phyloP scores from a whole-genome alignment of 2,329 filamentous ascomycete genomes.

The Daldinia eschscholtzii region DNA sequence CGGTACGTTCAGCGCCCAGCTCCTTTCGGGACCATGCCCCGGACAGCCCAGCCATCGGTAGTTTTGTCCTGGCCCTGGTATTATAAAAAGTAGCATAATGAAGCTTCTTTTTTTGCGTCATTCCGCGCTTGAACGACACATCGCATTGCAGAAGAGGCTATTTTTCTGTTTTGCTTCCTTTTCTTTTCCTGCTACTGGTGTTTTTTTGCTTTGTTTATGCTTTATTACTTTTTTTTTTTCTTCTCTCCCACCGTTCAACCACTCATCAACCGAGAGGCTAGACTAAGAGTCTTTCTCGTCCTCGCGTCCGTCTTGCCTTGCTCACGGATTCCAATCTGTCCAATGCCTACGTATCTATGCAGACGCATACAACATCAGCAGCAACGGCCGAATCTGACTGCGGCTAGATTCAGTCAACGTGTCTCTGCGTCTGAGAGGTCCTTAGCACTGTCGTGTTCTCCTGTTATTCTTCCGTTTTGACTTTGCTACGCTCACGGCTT shows the following conservation, averaged over 20 bases:
- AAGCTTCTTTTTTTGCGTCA: conserved; percentile 36
- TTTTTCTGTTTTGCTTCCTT: too few species aligned
- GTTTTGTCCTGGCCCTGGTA: conserved; percentile 18
- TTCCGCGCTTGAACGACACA: conserved; percentile 33
- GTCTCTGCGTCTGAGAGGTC: conserved; percentile 39
- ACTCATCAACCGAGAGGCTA: background rate
- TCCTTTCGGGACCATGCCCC: conserved; percentile 42
- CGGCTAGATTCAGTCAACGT: conserved; percentile 43
- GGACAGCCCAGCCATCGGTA: conserved; percentile 39
- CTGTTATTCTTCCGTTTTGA: conserved; percentile 33
- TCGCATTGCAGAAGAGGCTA: conserved; percentile 27
- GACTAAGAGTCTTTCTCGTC: background rate
- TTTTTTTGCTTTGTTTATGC: conserved; percentile 18
- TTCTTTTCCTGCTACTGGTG: background rate
- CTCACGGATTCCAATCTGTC: conserved; percentile 25
- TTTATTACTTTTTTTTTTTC: background rate
- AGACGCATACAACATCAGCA: conserved; percentile 42
- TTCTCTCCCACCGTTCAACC: conserved; percentile 1
- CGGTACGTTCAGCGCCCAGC: conserved; percentile 41
- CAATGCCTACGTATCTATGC: conserved; percentile 38
- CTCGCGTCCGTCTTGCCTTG: conserved; percentile 9
- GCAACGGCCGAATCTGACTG: conserved; percentile 40
- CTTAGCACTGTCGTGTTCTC: conserved; percentile 42
- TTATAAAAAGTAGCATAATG: conserved; percentile 27
- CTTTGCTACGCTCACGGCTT: conserved; percentile 23